phyloP scores from a whole-genome alignment of 164 flowering plant species.

The Aristolochia contorta region DNA sequence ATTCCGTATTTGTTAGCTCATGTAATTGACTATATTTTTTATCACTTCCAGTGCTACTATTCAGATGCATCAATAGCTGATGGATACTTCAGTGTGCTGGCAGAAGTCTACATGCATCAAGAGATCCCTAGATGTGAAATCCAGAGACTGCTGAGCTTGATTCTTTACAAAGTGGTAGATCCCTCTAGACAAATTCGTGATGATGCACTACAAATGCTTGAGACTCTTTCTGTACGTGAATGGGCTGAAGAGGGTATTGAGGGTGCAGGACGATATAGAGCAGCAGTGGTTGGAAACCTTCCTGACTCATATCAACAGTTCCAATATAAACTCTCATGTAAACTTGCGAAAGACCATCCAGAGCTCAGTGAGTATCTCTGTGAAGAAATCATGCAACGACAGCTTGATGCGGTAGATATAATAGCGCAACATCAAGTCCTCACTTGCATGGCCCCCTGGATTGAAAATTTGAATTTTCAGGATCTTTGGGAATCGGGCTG shows the following conservation, averaged over 20 bases:
- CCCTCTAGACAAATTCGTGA: conserved; percentile 94
- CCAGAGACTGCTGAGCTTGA: conserved; percentile 88
- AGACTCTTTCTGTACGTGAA: conserved; percentile 88
- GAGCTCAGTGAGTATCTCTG: conserved; percentile 92
- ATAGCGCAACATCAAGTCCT: conserved; percentile 98
- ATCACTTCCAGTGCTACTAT: conserved; percentile 68
- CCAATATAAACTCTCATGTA: conserved; percentile 93
- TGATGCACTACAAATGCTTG: conserved; percentile 99
- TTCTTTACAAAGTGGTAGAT: conserved; percentile 97
- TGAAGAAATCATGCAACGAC: conserved; percentile 99
- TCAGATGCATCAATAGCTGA: conserved; percentile 95
- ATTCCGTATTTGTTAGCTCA: neutral
- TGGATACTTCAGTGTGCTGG: conserved; percentile 97
- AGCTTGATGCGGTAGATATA: conserved; percentile 96
- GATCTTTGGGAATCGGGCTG: conserved; percentile 95
- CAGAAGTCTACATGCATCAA: conserved; percentile 98
- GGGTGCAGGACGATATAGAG: conserved; percentile 73
- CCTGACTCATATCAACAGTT: conserved; percentile 99
- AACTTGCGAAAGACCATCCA: conserved; percentile 97
- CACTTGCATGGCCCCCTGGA: conserved; percentile 99
- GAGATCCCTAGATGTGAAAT: conserved; percentile 97
- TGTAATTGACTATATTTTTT: neutral
- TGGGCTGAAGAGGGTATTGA: conserved; percentile 97
- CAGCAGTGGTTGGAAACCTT: conserved; percentile 97
- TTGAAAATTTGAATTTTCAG: conserved; percentile 92